A percentile compares a stretch with the other conserved stretches of the same genome.
Evolutionary conservation across 2,329 filamentous ascomycete genomes (phyloP).

Genomic region (Botrytis tulipae): DNA sequence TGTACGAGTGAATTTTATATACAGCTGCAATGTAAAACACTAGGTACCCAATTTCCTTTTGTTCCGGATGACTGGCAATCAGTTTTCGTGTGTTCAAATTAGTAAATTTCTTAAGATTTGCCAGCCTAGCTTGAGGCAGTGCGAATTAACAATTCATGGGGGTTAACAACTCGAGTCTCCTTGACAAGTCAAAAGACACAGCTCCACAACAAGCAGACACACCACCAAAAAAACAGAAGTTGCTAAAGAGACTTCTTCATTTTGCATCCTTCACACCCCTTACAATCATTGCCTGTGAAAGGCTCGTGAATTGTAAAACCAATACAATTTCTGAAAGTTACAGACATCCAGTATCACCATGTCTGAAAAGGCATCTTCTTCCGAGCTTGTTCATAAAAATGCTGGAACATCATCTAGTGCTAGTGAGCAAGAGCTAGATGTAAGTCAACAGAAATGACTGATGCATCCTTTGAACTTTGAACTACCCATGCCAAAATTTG

Average conservation of each 20-base stretch:
- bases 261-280: background rate
- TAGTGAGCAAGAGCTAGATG: background rate
- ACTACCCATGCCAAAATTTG: background rate
- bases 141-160: background rate
- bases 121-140: background rate
- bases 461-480: background rate
- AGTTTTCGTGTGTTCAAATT: background rate
- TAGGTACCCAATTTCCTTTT: background rate
- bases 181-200: background rate
- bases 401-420: background rate
- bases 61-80: background rate
- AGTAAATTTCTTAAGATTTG: background rate
- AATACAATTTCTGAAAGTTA: background rate
- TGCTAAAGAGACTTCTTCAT: background rate
- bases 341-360: background rate
- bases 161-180: background rate
- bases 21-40: background rate
- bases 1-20: background rate
- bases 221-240: background rate
- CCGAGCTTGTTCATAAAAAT: background rate
- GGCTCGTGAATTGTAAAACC: background rate
- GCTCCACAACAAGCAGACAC: background rate
- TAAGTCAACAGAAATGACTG: background rate
- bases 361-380: background rate
- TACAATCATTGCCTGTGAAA: too few species aligned